Evolutionary conservation across 805 yeast genomes (phyloP).

Genomic region (Yamadazyma akitaensis): DNA sequence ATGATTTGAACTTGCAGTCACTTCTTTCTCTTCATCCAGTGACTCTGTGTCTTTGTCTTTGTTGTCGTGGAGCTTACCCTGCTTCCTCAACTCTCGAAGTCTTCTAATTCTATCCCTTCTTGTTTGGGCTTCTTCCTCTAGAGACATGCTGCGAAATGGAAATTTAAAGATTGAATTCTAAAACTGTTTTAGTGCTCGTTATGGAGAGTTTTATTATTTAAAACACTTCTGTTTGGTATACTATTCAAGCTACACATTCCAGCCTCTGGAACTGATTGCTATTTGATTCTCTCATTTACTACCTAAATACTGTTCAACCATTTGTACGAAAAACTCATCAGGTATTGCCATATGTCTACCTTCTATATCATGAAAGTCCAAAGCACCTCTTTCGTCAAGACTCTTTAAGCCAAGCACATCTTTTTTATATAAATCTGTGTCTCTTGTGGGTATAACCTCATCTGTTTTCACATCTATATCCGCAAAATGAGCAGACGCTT

Average conservation of each 20-base stretch:
- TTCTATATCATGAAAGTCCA: slow-evolving; percentile 50
- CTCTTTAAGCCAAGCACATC: slow-evolving; percentile 59
- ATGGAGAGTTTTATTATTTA: no score
- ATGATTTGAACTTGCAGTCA: slow-evolving; percentile 9
- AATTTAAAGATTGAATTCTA: not conserved
- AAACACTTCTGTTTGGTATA: not conserved
- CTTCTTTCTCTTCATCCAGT: not conserved
- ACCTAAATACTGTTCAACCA: slow-evolving; percentile 46
- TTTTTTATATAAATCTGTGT: slow-evolving; percentile 48
- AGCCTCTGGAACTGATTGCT: not conserved
- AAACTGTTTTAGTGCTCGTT: no score
- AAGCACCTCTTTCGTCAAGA: slow-evolving; percentile 40
- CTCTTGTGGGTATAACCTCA: slow-evolving; percentile 38
- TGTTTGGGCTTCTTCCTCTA: slow-evolving; percentile 12
- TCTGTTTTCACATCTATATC: slow-evolving; percentile 50
- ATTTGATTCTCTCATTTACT: not conserved
- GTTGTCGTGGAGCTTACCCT: not conserved
- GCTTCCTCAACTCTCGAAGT: slow-evolving; percentile 9
- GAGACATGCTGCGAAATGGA: slow-evolving; percentile 3
- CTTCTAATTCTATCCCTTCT: slow-evolving; percentile 12
- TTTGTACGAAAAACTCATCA: slow-evolving; percentile 44
- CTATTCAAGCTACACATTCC: not conserved
- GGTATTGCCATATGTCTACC: slow-evolving; percentile 67
- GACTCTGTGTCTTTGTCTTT: not conserved
- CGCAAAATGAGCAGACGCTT: slow-evolving; percentile 64